phyloP scores from a whole-genome alignment of 1,284 basidiomycete genomes.

The Moniliophthora roreri region DNA sequence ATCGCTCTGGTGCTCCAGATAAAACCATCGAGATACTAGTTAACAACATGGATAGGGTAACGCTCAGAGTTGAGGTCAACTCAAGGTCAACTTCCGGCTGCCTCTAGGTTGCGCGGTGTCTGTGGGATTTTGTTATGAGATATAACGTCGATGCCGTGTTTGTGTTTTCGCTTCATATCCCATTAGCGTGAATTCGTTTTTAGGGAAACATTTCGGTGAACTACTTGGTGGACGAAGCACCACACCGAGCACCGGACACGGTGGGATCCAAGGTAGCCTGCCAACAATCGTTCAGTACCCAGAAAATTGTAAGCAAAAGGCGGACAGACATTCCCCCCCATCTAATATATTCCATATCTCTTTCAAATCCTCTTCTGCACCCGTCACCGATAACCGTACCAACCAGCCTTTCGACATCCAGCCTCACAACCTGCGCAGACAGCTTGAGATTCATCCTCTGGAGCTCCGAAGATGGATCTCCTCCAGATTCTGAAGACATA shows the following conservation, averaged over 20 bases:
- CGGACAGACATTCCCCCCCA: conserved; percentile 61
- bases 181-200: conserved; percentile 13
- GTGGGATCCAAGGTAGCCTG: conserved; percentile 82
- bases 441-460: conserved; percentile 80
- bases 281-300: conserved; percentile 8
- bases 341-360: conserved; percentile 72
- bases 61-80: too few relatives aligned
- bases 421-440: conserved; percentile 76
- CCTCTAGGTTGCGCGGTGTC: conserved; percentile 31
- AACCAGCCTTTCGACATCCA: conserved; percentile 78
- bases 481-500: conserved; percentile 36
- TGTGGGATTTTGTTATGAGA: conserved; percentile 58
- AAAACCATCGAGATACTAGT: too few relatives aligned
- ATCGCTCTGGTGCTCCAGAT: too few relatives aligned
- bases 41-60: too few relatives aligned
- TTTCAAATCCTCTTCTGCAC: conserved; percentile 61
- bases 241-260: conserved; percentile 81
- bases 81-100: too few relatives aligned
- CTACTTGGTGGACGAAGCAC: conserved; percentile 54
- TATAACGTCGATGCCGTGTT: conserved; percentile 68
- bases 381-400: conserved; percentile 41
- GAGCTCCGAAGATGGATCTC: conserved; percentile 64
- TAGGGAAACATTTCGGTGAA: conserved; percentile 21
- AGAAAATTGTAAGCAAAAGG: conserved; percentile 2
- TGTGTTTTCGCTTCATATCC: conserved; percentile 27